Evolutionary conservation across 2,329 filamentous ascomycete genomes (phyloP), one percentile per base, ranked within the genome.

Genomic region (Claviceps purpurea): DNA sequence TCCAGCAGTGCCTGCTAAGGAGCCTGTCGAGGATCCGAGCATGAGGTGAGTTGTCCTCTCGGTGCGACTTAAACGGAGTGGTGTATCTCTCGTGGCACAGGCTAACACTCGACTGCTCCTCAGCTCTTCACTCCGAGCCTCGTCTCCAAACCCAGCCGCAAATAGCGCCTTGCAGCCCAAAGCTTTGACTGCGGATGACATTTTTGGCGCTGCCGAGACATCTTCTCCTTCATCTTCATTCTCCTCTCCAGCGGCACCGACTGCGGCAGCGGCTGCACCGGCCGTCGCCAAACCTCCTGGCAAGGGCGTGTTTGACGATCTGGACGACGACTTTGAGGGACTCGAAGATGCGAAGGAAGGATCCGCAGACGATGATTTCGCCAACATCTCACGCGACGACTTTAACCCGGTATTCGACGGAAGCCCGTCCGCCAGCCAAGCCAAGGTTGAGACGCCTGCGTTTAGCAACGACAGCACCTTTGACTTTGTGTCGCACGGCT

Each of bases 391-490:
- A 49, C 78, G 81, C 45, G 84, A 87, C 57, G 87, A 91, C 58
- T 93, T 91, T 66, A 89, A 90, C 63, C 78, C 85, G 0, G 81
- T 87, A 18, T 93, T 93, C 57, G 87, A 93, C 67, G 87, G 84
- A 64, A 78, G 75, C 60, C 77, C 77, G 4, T 73, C 76, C 0
- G 71, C 72, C 1, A 78, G 74, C 57, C 73, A 76, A 57, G 65
- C 70, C 39, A 79, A 78, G 72, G 74, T 70, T 55, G 76, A 79
- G 54, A 71, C 73, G 5, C 72, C 70, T 7, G 68, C 72, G 4
- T 79, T 81, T 53, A 68, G 68, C 40, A 73, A 72, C 39, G 77
- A 79, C 60, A 78, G 73, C 60, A 76, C 75, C 62, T 82, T 80
- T 53, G 78, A 81, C 63, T 79, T 82, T 60, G 76, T 74, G 47